Evolutionary conservation across 2,329 filamentous ascomycete genomes (phyloP).

Genomic region (Nigrospora sphaerica): DNA sequence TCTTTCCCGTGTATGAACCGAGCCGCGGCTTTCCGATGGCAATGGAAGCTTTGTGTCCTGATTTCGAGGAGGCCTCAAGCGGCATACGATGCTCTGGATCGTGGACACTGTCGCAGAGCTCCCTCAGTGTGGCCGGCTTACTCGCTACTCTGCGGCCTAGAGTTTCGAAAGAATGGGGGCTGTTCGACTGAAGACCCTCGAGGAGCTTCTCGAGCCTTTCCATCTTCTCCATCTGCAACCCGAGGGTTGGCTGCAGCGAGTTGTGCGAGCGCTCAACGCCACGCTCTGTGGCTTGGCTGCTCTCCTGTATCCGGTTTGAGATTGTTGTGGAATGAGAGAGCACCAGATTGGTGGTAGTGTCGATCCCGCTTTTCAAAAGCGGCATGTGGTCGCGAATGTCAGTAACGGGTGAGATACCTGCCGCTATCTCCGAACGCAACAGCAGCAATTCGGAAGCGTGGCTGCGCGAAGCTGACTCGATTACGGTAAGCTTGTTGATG

Average conservation of each 20-base stretch:
- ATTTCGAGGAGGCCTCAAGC: neutral
- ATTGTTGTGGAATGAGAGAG: neutral
- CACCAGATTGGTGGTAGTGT: neutral
- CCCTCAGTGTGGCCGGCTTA: neutral
- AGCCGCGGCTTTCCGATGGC: neutral
- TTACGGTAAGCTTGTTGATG: neutral
- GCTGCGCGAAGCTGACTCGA: neutral
- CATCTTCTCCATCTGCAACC: neutral
- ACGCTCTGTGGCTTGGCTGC: neutral
- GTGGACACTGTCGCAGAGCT: neutral
- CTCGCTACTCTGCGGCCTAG: neutral
- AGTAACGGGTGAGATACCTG: neutral
- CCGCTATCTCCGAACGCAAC: neutral
- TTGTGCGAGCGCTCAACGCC: neutral
- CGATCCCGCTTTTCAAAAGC: neutral
- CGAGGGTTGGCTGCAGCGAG: neutral
- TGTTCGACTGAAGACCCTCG: too few species aligned
- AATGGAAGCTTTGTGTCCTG: neutral
- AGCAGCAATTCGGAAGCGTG: slow-evolving; percentile 1
- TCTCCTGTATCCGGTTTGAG: neutral
- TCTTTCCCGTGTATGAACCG: neutral
- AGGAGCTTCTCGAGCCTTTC: neutral
- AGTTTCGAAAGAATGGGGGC: neutral
- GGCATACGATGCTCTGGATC: neutral
- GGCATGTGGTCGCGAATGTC: neutral